A percentile compares a stretch with the other conserved stretches of the same genome.
phyloP scores from a whole-genome alignment of 163 green algal species.

The Botryococcus braunii region DNA sequence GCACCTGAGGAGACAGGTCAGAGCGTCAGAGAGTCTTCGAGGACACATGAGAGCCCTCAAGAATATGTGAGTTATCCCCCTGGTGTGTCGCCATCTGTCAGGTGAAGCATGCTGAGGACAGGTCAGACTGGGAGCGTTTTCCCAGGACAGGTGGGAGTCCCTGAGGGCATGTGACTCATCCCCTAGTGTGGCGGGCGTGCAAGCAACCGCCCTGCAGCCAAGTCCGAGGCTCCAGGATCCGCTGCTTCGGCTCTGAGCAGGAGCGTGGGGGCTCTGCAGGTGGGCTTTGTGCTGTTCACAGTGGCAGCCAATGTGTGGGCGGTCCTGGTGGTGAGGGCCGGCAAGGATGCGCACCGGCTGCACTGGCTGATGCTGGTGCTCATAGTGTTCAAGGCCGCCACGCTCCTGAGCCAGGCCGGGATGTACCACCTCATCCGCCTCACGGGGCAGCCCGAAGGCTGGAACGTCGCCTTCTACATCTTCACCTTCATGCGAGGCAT shows the following conservation, averaged over 20 bases:
- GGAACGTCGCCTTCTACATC: constrained; percentile 95
- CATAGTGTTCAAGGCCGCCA: constrained; percentile 77
- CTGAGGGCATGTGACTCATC: no score
- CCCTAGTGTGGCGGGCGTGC: no score
- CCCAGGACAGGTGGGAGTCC: no score
- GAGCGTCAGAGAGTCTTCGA: no score
- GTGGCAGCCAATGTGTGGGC: constrained; percentile 44
- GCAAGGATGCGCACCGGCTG: constrained; percentile 52
- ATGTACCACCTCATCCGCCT: constrained; percentile 76
- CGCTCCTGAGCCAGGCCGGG: constrained; percentile 67
- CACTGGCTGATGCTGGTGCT: constrained; percentile 88
- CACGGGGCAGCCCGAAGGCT: constrained; percentile 69
- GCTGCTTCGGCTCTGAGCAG: neutral
- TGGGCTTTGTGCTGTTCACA: constrained; percentile 69
- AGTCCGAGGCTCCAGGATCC: neutral
- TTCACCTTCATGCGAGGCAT: constrained; percentile 83
- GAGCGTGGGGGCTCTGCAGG: constrained; percentile 31
- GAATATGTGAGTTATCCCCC: no score
- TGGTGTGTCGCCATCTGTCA: no score
- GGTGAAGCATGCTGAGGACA: no score
- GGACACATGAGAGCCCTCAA: no score
- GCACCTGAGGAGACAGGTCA: no score
- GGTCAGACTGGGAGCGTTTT: no score
- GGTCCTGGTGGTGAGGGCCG: constrained; percentile 32
- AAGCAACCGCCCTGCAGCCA: neutral